A percentile compares a stretch with the other conserved stretches of the same genome.
Conservation (phyloP, 176 grass and related monocot genomes). For the Oropetium thomaeum region DNA sequence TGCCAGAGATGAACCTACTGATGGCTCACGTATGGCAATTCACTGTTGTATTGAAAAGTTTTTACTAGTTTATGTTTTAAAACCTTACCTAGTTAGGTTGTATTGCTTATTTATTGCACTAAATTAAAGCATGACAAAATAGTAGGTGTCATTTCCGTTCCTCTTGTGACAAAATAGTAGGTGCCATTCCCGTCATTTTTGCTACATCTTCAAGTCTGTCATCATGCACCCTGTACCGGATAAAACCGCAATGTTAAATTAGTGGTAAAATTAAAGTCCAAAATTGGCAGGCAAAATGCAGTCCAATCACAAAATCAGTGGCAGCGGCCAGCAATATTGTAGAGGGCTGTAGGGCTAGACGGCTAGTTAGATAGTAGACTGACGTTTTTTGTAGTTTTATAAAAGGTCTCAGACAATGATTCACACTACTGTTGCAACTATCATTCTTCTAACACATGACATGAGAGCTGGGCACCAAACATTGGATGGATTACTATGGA, state of each 20-base stretch:
- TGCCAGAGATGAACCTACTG: neutral
- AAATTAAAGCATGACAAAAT: neutral
- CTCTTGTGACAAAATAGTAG: neutral
- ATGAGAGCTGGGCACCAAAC: neutral
- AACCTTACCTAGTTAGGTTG: neutral
- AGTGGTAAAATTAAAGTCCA: neutral
- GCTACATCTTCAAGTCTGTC: neutral
- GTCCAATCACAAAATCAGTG: neutral
- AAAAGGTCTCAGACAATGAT: neutral
- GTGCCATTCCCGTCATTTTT: neutral
- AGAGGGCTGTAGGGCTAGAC: neutral
- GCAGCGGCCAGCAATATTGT: neutral
- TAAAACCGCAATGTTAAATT: neutral
- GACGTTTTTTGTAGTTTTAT: neutral
- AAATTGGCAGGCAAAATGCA: neutral
- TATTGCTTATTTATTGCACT: neutral
- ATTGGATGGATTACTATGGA: neutral
- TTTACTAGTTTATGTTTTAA: neutral
- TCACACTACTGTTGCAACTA: neutral
- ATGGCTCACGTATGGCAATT: neutral
- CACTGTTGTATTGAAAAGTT: neutral
- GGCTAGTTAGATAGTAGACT: neutral
- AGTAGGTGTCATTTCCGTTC: constrained; percentile 1
- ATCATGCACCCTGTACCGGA: neutral
- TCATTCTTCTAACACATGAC: neutral